A percentile compares a stretch with the other conserved stretches of the same genome.
phyloP scores from a whole-genome alignment of 768 basidiomycete species.

The Crepidotus variabilis region DNA sequence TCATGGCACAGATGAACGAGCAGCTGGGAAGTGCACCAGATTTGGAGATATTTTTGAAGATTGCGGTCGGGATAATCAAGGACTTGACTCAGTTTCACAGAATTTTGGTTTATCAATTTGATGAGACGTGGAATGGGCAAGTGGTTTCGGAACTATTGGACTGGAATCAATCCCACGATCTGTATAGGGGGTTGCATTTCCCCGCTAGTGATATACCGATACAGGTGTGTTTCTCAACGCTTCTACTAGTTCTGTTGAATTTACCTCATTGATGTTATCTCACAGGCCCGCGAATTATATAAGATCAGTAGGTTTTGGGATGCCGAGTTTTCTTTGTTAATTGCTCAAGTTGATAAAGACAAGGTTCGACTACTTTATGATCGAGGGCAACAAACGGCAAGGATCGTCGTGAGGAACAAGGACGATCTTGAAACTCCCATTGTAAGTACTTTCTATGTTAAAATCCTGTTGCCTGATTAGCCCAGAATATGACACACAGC shows the following conservation, averaged over 20 bases:
- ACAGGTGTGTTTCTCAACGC: slow-evolving; percentile 35
- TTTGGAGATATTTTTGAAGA: slow-evolving; percentile 65
- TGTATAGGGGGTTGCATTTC: slow-evolving; percentile 71
- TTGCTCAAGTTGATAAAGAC: slow-evolving; percentile 32
- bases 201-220: slow-evolving; percentile 67
- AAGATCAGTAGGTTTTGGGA: slow-evolving; percentile 45
- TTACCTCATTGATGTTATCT: background rate
- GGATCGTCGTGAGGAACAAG: slow-evolving; percentile 59
- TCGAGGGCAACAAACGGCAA: slow-evolving; percentile 65
- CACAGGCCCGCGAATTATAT: slow-evolving; percentile 69
- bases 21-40: slow-evolving; percentile 66
- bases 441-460: slow-evolving; percentile 28
- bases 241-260: background rate
- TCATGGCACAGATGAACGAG: slow-evolving; percentile 78
- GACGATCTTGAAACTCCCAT: slow-evolving; percentile 67
- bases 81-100: slow-evolving; percentile 82
- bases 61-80: slow-evolving; percentile 67
- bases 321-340: background rate
- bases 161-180: slow-evolving; percentile 67
- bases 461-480: too few relatives aligned
- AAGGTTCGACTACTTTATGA: slow-evolving; percentile 79
- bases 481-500: slow-evolving; percentile 85
- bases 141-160: slow-evolving; percentile 79
- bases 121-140: slow-evolving; percentile 76
- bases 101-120: slow-evolving; percentile 80